These are phyloP conservation scores for Petasospora rhodanensis DNA, from an alignment of 1,139 yeast species.

Conservation along the genomic window DNA sequence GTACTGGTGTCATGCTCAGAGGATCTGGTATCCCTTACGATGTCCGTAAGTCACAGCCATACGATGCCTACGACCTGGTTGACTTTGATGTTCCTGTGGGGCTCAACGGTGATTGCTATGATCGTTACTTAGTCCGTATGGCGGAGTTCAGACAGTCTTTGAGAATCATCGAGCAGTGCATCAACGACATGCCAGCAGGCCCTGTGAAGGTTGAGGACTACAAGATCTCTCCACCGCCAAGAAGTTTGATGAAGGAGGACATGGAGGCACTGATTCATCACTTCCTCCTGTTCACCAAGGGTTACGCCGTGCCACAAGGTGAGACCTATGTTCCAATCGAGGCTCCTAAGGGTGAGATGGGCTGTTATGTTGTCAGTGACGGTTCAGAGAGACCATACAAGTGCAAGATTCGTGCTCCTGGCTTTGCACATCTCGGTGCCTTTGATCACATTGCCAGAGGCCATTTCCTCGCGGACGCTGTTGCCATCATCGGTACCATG, in stretches of 20 bases:
- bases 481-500: constrained; percentile 93
- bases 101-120: constrained; percentile 85
- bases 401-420: constrained; percentile 92
- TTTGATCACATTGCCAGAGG: constrained; percentile 84
- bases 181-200: constrained; percentile 89
- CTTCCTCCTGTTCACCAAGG: constrained; percentile 82
- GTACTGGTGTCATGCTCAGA: constrained; percentile 87
- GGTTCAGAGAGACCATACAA: constrained; percentile 89
- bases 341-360: constrained; percentile 97
- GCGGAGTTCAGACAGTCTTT: constrained; percentile 89
- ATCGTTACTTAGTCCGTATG: constrained; percentile 84
- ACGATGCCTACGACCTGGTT: constrained; percentile 83
- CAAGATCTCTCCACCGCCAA: constrained; percentile 81
- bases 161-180: constrained; percentile 85
- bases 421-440: constrained; percentile 86
- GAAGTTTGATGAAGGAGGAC: constrained; percentile 81
- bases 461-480: constrained; percentile 87
- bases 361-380: constrained; percentile 82
- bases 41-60: constrained; percentile 82
- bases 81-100: constrained; percentile 90
- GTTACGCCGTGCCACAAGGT: constrained; percentile 85
- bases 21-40: constrained; percentile 90
- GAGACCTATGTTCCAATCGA: constrained; percentile 90
- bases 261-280: constrained; percentile 93
- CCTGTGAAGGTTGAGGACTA: constrained; percentile 90